Evolutionary conservation across 2,329 filamentous ascomycete genomes (phyloP).

Genomic region (Sordariomycetes sp.): DNA sequence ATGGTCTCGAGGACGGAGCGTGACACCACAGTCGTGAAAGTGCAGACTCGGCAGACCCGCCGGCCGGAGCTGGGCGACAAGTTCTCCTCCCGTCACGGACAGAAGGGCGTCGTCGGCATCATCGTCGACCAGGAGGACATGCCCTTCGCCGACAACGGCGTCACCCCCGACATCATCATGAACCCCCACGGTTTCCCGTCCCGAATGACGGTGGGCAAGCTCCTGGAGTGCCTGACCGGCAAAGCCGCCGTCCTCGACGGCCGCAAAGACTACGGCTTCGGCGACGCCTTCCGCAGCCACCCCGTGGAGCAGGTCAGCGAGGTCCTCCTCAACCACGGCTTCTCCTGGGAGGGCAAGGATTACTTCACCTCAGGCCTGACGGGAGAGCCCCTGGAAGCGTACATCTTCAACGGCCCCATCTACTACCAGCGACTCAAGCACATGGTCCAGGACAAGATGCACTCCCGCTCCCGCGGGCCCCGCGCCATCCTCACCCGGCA

Average conservation of each 20-base stretch:
- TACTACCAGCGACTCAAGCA: constrained; percentile 99
- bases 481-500: constrained; percentile 88
- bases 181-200: constrained; percentile 99
- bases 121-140: constrained; percentile 96
- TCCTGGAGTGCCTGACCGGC: constrained; percentile 88
- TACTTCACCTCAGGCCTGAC: constrained; percentile 94
- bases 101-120: constrained; percentile 95
- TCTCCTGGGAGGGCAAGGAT: constrained; percentile 95
- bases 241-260: constrained; percentile 87
- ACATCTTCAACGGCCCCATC: constrained; percentile 97
- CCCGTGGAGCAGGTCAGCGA: constrained; percentile 83
- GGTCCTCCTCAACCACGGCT: constrained; percentile 77
- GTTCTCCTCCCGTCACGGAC: constrained; percentile 95
- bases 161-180: constrained; percentile 99
- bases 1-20: constrained; percentile 85
- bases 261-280: constrained; percentile 75
- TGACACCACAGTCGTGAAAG: constrained; percentile 81
- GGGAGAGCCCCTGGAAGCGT: constrained; percentile 85
- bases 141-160: constrained; percentile 84
- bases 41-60: constrained; percentile 92
- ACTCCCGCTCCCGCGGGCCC: constrained; percentile 83
- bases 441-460: constrained; percentile 99
- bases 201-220: constrained; percentile 98
- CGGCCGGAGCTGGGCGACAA: constrained; percentile 95
- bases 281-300: constrained; percentile 73